Conservation (phyloP, 2,329 filamentous ascomycete species). For the Claviceps spartinae region DNA sequence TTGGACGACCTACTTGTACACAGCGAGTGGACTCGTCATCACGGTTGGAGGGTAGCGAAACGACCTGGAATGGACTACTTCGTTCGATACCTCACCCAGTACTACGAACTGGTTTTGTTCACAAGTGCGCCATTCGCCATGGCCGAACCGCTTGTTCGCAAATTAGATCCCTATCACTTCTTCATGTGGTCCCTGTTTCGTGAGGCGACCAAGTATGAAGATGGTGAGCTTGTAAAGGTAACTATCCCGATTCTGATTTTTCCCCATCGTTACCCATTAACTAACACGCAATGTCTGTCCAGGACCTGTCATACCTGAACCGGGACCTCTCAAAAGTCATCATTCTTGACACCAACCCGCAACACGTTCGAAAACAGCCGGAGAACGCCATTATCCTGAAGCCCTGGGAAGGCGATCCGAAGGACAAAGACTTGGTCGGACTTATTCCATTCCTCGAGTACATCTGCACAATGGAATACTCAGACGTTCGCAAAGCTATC, state of each 20-base stretch:
- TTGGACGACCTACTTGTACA: slow-evolving; percentile 90
- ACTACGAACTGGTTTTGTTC: slow-evolving; percentile 96
- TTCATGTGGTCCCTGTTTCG: slow-evolving; percentile 91
- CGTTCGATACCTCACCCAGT: slow-evolving; percentile 87
- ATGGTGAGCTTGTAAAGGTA: slow-evolving; percentile 93
- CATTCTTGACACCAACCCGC: slow-evolving; percentile 74
- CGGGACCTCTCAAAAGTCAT: slow-evolving; percentile 91
- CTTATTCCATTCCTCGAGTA: slow-evolving; percentile 97
- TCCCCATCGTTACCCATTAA: background rate
- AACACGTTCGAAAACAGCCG: slow-evolving; percentile 79
- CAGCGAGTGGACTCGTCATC: slow-evolving; percentile 85
- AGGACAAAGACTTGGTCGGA: slow-evolving; percentile 74
- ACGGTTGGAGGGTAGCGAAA: slow-evolving; percentile 92
- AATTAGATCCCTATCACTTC: slow-evolving; percentile 88
- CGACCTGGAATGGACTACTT: slow-evolving; percentile 95
- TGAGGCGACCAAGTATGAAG: slow-evolving; percentile 93
- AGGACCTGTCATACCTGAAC: slow-evolving; percentile 97
- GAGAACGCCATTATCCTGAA: slow-evolving; percentile 88
- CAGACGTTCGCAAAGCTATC: slow-evolving; percentile 74
- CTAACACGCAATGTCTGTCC: background rate
- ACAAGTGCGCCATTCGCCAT: slow-evolving; percentile 75
- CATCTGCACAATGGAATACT: slow-evolving; percentile 82
- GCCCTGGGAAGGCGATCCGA: slow-evolving; percentile 74
- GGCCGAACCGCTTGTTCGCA: slow-evolving; percentile 78
- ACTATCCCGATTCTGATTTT: slow-evolving; percentile 7